phyloP scores from a whole-genome alignment of 1,284 basidiomycete species.

The Heterobasidion annosum region DNA sequence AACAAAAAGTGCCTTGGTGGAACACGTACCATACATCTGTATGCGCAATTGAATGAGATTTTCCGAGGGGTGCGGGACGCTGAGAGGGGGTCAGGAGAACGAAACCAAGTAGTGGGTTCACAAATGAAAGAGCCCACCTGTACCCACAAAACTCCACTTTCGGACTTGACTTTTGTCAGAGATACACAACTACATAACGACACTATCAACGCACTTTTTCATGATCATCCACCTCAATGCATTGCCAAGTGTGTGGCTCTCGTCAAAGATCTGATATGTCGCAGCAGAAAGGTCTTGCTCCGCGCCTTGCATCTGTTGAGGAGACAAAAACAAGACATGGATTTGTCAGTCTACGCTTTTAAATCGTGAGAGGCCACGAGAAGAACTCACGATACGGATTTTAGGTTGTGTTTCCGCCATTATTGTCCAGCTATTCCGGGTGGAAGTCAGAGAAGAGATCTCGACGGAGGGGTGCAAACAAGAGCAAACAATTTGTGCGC shows the following conservation, averaged over 20 bases:
- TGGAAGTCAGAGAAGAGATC: not conserved
- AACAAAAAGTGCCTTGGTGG: no score
- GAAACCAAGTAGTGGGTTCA: not conserved
- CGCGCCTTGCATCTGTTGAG: conserved; percentile 60
- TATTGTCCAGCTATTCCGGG: not conserved
- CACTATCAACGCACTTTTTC: conserved; percentile 76
- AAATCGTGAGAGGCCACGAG: not conserved
- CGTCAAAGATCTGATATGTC: conserved; percentile 88
- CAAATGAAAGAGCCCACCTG: conserved; percentile 44
- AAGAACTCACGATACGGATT: conserved; percentile 9
- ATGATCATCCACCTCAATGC: conserved; percentile 95
- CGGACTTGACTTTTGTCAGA: conserved; percentile 47
- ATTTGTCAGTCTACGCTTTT: not conserved
- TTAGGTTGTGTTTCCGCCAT: conserved; percentile 9
- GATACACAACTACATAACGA: conserved; percentile 2
- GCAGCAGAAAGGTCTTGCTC: conserved; percentile 80
- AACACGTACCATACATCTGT: conserved; percentile 92
- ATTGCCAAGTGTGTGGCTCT: conserved; percentile 95
- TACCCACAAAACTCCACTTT: conserved; percentile 99
- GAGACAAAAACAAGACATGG: not conserved
- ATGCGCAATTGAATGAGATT: conserved; percentile 93
- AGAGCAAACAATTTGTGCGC: not conserved
- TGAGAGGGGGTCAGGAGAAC: conserved; percentile 18
- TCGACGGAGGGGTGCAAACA: not conserved
- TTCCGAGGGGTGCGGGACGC: conserved; percentile 94